A percentile compares a stretch with the other conserved stretches of the same genome.
Conservation (phyloP, 768 basidiomycete species). For the Lactarius deliciosus region DNA sequence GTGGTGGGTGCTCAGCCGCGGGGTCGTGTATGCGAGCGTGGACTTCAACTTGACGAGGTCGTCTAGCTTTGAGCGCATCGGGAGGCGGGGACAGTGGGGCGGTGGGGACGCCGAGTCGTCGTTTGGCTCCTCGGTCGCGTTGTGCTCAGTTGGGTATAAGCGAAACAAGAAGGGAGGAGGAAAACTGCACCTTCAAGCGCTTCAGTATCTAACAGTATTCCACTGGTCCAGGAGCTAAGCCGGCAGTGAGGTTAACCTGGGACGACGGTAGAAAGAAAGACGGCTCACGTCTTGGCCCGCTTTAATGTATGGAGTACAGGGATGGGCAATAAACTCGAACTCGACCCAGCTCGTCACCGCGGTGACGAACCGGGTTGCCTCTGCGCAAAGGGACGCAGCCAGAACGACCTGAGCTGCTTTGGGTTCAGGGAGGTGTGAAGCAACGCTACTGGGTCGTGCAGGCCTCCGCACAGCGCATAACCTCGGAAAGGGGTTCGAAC, state of each 20-base stretch:
- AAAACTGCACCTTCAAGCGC: conserved; percentile 45
- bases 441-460: too few relatives aligned
- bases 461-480: too few relatives aligned
- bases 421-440: too few relatives aligned
- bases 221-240: conserved; percentile 75
- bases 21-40: conserved; percentile 21
- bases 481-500: too few relatives aligned
- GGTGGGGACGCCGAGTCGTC: conserved; percentile 2
- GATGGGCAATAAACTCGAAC: too few relatives aligned
- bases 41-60: conserved; percentile 21
- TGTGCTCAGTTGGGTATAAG: conserved; percentile 30
- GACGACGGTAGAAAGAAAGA: not conserved
- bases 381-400: too few relatives aligned
- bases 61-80: conserved; percentile 31
- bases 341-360: too few relatives aligned
- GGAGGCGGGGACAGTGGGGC: conserved; percentile 17
- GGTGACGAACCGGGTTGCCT: too few relatives aligned
- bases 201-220: conserved; percentile 88
- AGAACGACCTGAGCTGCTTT: too few relatives aligned
- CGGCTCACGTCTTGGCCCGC: conserved; percentile 60
- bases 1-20: not conserved
- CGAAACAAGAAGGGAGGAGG: not conserved
- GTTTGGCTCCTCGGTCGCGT: conserved; percentile 29
- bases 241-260: not conserved
- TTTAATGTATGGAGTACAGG: conserved; percentile 13